Base-by-base conservation (phyloP, 805 yeast genomes). In the Kuraishia hungarica region DNA sequence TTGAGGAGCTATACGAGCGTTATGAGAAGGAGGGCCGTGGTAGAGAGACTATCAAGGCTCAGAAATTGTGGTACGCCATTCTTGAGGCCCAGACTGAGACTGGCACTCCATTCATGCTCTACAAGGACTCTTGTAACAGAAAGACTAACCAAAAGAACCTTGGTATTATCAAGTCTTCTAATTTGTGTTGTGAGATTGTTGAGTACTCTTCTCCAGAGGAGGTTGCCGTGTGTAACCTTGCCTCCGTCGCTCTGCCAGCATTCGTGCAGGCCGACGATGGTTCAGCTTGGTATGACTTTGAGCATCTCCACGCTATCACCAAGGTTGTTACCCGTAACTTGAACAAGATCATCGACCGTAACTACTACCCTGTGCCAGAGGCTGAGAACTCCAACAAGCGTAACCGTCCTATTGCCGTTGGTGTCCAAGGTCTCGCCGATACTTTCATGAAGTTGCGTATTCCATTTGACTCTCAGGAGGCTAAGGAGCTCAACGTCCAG, bases 381-480 rank as follows among this genome's bases (percentile, higher is more conserved):
- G 93, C 98, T 4, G 78, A 77, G 63, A 65, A 59, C 51, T 89
- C 97, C 19, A 93, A 94, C 70, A 72, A 81, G 77, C 83, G 83
- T 65, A 87, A 93, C 70, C 79, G 99, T 63, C 98, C 99, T 21
- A 82, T 93, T 64, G 97, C 97, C n/a, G 72, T 93, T 22, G 99
- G 99, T 61, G 97, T 93, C n/a, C 97, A 93, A 71, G 99, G 99
- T 56, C 76, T 93, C 54, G 97, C 98, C 28, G 98, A 93, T 70
- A 77, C 86, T 1, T 93, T 90, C 70, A 81, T 89, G 78, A 76
- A 79, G 60, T 75, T 93, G 58, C 82, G 96, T 64, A 64, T 89
- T 56, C 94, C 97, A 49, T 93, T 92, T 68, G 97, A 90, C 61
- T 87, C 96, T 43, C 72, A 76, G 35, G 87, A 82, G 64, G 97